Conservation (phyloP, 2,329 filamentous ascomycete genomes). For the Ceratocystis destructans region DNA sequence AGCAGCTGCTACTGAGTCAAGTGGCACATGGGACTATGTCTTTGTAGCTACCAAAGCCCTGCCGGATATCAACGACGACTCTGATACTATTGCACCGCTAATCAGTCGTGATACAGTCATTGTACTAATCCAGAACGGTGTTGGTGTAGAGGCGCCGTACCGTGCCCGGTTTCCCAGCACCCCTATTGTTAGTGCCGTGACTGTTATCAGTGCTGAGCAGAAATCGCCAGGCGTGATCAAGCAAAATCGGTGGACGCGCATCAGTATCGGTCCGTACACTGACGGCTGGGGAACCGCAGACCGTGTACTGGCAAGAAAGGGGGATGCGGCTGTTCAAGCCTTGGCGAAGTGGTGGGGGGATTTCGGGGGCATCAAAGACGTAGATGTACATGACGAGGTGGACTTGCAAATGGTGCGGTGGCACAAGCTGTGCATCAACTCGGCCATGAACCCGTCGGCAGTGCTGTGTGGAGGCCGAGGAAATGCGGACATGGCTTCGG, state of each 20-base stretch:
- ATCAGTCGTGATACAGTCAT: constrained; percentile 43
- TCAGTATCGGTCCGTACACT: constrained; percentile 54
- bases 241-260: constrained; percentile 61
- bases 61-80: constrained; percentile 49
- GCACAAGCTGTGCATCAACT: constrained; percentile 68
- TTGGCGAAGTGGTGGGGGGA: constrained; percentile 41
- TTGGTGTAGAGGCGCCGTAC: constrained; percentile 58
- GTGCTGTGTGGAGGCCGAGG: constrained; percentile 51
- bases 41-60: constrained; percentile 59
- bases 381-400: constrained; percentile 48
- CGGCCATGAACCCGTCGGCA: constrained; percentile 58
- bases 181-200: constrained; percentile 53
- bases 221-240: constrained; percentile 46
- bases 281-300: constrained; percentile 32
- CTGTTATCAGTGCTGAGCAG: constrained; percentile 55
- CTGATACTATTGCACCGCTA: constrained; percentile 46
- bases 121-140: constrained; percentile 56
- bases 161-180: constrained; percentile 44
- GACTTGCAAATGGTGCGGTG: constrained; percentile 57
- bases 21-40: constrained; percentile 43
- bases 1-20: constrained; percentile 32
- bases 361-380: constrained; percentile 50
- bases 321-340: constrained; percentile 32
- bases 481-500: constrained; percentile 52
- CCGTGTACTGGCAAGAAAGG: constrained; percentile 25